Conservation (phyloP, 441 rosid species). For the Pelargonium australe region DNA sequence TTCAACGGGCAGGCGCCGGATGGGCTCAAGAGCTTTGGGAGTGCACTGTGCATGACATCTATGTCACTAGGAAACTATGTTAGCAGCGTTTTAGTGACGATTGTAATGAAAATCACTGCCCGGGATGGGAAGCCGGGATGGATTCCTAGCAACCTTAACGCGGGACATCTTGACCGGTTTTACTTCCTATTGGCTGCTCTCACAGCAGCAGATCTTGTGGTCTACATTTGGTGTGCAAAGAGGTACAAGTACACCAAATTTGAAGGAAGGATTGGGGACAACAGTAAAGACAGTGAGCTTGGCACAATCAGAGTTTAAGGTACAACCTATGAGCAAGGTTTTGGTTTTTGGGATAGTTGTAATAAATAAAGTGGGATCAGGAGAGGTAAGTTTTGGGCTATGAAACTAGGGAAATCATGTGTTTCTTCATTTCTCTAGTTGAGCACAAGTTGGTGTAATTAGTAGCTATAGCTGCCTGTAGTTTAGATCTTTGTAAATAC, state of each 20-base stretch:
- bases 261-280: slow-evolving; percentile 41
- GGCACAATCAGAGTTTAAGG: background rate
- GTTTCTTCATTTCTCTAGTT: background rate
- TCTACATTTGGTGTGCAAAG: slow-evolving; percentile 66
- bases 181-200: slow-evolving; percentile 83
- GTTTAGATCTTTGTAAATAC: background rate
- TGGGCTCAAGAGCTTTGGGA: slow-evolving; percentile 95
- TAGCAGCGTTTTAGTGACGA: slow-evolving; percentile 79
- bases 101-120: slow-evolving; percentile 83
- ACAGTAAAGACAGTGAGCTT: slow-evolving; percentile 14
- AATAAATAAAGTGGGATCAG: background rate
- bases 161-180: slow-evolving; percentile 89
- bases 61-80: slow-evolving; percentile 95
- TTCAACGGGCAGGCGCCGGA: slow-evolving; percentile 93
- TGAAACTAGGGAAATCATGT: background rate
- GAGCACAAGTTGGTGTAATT: slow-evolving; percentile 1
- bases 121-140: slow-evolving; percentile 83
- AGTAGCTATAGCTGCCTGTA: background rate
- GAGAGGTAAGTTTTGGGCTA: background rate
- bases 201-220: slow-evolving; percentile 54
- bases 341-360: background rate
- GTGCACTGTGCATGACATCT: slow-evolving; percentile 94
- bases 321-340: no score
- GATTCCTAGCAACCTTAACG: slow-evolving; percentile 93
- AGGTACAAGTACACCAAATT: slow-evolving; percentile 79